Evolutionary conservation across 768 basidiomycete genomes (phyloP).

Genomic region (Suillus variegatus): DNA sequence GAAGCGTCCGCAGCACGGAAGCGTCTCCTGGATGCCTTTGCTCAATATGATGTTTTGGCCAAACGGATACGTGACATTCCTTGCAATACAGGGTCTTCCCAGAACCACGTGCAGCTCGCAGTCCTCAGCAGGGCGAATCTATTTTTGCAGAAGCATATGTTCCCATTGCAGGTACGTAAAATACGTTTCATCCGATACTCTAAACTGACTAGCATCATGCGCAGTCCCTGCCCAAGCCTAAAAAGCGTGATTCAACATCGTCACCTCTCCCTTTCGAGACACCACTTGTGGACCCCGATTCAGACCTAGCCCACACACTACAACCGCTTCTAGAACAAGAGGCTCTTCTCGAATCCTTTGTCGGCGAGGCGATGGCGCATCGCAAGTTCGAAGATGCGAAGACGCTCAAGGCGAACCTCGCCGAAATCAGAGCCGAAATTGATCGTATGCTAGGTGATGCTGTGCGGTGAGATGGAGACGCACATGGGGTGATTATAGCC

Average conservation of each 20-base stretch:
- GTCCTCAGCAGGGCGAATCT: conserved; percentile 73
- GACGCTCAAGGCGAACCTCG: conserved; percentile 74
- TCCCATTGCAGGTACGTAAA: conserved; percentile 40
- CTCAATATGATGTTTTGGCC: conserved; percentile 85
- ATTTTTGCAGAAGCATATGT: conserved; percentile 91
- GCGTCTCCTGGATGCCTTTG: conserved; percentile 80
- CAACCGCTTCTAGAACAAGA: conserved; percentile 96
- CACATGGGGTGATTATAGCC: background rate
- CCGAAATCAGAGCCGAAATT: conserved; percentile 85
- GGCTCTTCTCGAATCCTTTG: conserved; percentile 83
- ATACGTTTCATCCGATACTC: background rate
- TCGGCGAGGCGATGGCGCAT: conserved; percentile 86
- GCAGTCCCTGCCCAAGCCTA: conserved; percentile 52
- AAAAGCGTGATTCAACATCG: conserved; percentile 27
- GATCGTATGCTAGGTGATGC: conserved; percentile 56
- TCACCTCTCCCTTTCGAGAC: conserved; percentile 17
- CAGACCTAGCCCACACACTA: conserved; percentile 67
- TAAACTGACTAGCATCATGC: background rate
- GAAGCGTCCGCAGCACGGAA: conserved; percentile 76
- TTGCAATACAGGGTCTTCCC: conserved; percentile 65
- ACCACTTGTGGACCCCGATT: conserved; percentile 59
- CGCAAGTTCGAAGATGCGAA: conserved; percentile 96
- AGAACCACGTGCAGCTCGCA: conserved; percentile 82
- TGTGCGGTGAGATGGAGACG: conserved; percentile 15
- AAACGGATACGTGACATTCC: conserved; percentile 82